Conservation (phyloP, 768 basidiomycete species). For the Pisolithus marmoratus region DNA sequence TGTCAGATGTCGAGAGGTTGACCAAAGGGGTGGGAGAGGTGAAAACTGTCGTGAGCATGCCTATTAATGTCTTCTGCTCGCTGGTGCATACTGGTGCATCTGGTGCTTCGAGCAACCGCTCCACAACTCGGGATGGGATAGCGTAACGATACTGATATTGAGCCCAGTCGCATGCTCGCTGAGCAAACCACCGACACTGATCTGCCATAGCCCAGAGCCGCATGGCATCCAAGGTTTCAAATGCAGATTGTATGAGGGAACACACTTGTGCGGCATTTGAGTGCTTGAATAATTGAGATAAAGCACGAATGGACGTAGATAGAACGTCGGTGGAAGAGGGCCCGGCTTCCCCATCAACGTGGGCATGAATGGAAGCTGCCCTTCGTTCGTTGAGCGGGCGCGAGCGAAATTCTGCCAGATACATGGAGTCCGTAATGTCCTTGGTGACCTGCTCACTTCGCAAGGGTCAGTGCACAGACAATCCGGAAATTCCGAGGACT, state of each 20-base stretch:
- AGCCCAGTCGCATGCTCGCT: conserved; percentile 77
- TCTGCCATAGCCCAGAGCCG: conserved; percentile 61
- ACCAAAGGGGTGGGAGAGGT: conserved; percentile 76
- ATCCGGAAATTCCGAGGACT: background rate
- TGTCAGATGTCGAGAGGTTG: conserved; percentile 87
- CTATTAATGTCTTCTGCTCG: conserved; percentile 57
- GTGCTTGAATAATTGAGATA: conserved; percentile 68
- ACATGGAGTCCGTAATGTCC: conserved; percentile 68
- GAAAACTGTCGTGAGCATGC: conserved; percentile 82
- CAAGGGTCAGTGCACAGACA: background rate
- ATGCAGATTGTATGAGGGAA: conserved; percentile 63
- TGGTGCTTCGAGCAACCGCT: conserved; percentile 61
- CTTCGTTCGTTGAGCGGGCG: conserved; percentile 74
- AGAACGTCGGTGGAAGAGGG: conserved; percentile 71
- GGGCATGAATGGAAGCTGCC: conserved; percentile 84
- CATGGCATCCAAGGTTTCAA: conserved; percentile 59
- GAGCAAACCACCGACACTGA: conserved; percentile 80
- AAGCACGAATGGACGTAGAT: conserved; percentile 63
- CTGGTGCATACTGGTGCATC: conserved; percentile 42
- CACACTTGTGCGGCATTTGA: conserved; percentile 73
- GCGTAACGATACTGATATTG: conserved; percentile 93
- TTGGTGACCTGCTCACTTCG: conserved; percentile 56
- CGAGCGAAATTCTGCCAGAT: conserved; percentile 78
- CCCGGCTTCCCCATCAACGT: conserved; percentile 84
- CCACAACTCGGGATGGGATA: conserved; percentile 79